A percentile compares a stretch with the other conserved stretches of the same genome.
phyloP scores from a whole-genome alignment of 164 flowering plant species.

The Sextonia rubra region DNA sequence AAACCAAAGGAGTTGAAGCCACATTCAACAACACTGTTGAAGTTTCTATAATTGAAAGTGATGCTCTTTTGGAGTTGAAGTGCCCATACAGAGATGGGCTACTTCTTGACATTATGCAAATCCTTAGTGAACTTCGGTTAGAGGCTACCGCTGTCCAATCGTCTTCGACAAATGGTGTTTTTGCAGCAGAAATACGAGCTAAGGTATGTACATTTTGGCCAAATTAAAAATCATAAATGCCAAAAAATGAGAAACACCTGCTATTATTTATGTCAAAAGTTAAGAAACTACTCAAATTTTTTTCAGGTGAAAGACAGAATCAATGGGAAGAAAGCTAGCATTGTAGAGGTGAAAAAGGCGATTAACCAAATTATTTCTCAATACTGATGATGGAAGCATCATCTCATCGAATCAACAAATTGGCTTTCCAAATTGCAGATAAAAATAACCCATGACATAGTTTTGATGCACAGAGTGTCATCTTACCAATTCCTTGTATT shows the following conservation, averaged over 20 bases:
- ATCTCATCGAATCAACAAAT: neutral
- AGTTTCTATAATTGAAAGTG: slow-evolving; percentile 89
- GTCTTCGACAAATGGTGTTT: slow-evolving; percentile 44
- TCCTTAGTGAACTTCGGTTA: slow-evolving; percentile 53
- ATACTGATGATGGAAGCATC: neutral
- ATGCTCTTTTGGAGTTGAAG: slow-evolving; percentile 77
- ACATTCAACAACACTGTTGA: slow-evolving; percentile 33
- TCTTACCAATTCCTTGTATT: neutral
- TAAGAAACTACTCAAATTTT: neutral
- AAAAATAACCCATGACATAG: neutral
- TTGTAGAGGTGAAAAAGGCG: slow-evolving; percentile 74
- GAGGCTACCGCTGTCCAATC: slow-evolving; percentile 70
- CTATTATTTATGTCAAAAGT: neutral
- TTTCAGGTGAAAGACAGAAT: slow-evolving; percentile 66
- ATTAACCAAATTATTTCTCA: slow-evolving; percentile 55
- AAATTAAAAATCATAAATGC: neutral
- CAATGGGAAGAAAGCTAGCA: slow-evolving; percentile 67
- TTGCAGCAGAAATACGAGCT: slow-evolving; percentile 82
- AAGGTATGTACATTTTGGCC: slow-evolving; percentile 49
- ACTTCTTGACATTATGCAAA: slow-evolving; percentile 70
- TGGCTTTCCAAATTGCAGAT: neutral
- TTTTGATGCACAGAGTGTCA: neutral
- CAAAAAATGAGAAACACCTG: neutral
- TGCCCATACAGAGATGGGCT: slow-evolving; percentile 70
- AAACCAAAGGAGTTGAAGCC: slow-evolving; percentile 35